Evolutionary conservation across 148 eudicot species (phyloP).

Genomic region (Rhododendron ferrugineum): DNA sequence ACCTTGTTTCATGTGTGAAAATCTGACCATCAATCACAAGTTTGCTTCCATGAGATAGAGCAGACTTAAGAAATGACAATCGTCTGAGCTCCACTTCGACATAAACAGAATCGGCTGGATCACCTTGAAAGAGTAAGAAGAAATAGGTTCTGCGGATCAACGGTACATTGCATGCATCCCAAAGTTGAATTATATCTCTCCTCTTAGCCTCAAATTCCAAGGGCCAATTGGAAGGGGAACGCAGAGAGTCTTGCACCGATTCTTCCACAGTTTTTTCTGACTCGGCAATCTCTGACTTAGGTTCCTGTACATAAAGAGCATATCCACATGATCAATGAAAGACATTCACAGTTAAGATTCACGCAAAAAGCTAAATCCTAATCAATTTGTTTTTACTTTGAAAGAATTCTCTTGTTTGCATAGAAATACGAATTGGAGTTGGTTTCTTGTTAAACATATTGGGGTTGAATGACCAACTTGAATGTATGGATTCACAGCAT

Average conservation of each 20-base stretch:
- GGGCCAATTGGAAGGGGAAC: conserved; percentile 38
- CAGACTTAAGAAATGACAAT: conserved; percentile 65
- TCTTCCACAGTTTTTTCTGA: conserved; percentile 14
- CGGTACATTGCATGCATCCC: conserved; percentile 79
- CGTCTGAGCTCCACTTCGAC: conserved; percentile 89
- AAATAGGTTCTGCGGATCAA: conserved; percentile 77
- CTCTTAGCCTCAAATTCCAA: conserved; percentile 60
- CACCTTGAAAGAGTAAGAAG: conserved; percentile 83
- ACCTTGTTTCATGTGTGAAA: conserved; percentile 50
- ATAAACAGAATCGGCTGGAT: conserved; percentile 81
- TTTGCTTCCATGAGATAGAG: conserved; percentile 42
- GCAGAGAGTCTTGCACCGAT: conserved; percentile 18
- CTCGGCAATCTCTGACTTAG: conserved; percentile 26
- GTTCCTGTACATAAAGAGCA: conserved; percentile 19
- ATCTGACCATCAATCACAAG: conserved; percentile 50
- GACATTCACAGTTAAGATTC: background rate
- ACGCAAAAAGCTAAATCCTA: background rate
- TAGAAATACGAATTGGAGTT: no score
- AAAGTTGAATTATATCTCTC: conserved; percentile 59
- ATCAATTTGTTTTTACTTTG: background rate
- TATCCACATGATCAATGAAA: conserved; percentile 1
- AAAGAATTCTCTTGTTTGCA: background rate
- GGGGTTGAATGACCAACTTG: background rate
- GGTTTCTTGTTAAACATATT: background rate
- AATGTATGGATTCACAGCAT: background rate